Evolutionary conservation across 306 rosid genomes (phyloP).

Genomic region (Citrullus colocynthis): DNA sequence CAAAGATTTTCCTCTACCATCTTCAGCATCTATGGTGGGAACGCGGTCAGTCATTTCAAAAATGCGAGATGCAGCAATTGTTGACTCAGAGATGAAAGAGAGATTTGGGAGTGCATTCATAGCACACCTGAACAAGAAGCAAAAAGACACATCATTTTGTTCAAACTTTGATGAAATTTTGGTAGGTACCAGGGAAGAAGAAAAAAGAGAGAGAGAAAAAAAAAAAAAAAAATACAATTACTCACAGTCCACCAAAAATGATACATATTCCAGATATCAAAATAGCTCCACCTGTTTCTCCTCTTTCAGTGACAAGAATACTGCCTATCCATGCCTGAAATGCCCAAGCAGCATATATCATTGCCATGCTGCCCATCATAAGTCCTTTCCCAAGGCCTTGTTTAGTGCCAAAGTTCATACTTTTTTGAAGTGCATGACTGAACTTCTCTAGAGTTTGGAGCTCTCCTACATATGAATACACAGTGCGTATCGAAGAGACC

Average conservation of each 20-base stretch:
- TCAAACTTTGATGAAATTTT: neutral
- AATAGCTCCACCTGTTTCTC: conserved; percentile 55
- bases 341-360: conserved; percentile 62
- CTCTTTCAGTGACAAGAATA: conserved; percentile 38
- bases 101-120: conserved; percentile 72
- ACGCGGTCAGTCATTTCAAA: conserved; percentile 37
- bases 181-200: neutral
- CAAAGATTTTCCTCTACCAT: conserved; percentile 31
- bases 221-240: neutral
- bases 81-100: conserved; percentile 40
- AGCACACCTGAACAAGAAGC: conserved; percentile 29
- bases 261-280: conserved; percentile 48
- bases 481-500: conserved; percentile 53
- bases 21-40: conserved; percentile 18
- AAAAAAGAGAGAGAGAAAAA: neutral
- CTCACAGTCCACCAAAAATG: conserved; percentile 77
- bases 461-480: conserved; percentile 70
- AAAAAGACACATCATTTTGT: neutral
- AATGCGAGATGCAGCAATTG: conserved; percentile 34
- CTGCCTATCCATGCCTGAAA: conserved; percentile 71
- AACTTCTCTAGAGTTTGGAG: conserved; percentile 38
- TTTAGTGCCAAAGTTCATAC: conserved; percentile 46
- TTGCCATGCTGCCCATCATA: conserved; percentile 61
- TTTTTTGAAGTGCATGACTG: conserved; percentile 35
- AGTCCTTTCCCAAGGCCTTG: conserved; percentile 62